These are phyloP conservation scores for Physcomitrellopsis africana DNA, from an alignment of 225 moss, liverwort and hornwort species.

Conservation along the genomic window DNA sequence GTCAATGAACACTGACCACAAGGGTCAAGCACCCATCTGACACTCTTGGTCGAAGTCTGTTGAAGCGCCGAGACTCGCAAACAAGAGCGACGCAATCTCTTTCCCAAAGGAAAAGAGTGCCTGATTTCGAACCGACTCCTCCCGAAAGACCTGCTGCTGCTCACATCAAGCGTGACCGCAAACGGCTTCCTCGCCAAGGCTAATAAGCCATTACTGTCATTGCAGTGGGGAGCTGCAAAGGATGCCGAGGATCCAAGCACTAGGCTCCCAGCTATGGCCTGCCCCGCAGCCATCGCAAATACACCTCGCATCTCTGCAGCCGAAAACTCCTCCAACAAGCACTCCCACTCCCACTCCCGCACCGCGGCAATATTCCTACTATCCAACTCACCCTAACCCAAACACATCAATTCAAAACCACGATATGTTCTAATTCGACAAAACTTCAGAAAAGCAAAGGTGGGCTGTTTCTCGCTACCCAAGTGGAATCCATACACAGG, in stretches of 20 bases:
- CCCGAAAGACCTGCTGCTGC: slow-evolving; percentile 13
- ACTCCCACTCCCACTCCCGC: neutral
- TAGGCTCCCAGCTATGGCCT: slow-evolving; percentile 36
- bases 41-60: slow-evolving; percentile 47
- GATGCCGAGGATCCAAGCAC: slow-evolving; percentile 39
- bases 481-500: slow-evolving; percentile 35
- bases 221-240: slow-evolving; percentile 21
- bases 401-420: neutral
- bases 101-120: slow-evolving; percentile 36
- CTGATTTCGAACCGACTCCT: slow-evolving; percentile 23
- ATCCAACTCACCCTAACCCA: neutral
- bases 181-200: slow-evolving; percentile 37
- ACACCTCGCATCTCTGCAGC: slow-evolving; percentile 49
- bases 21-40: slow-evolving; percentile 78
- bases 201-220: slow-evolving; percentile 19
- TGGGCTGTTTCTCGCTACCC: neutral
- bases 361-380: slow-evolving; percentile 1
- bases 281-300: slow-evolving; percentile 39
- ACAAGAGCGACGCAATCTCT: slow-evolving; percentile 33
- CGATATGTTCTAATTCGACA: neutral
- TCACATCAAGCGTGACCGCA: slow-evolving; percentile 25
- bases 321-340: neutral
- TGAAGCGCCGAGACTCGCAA: slow-evolving; percentile 52
- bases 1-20: slow-evolving; percentile 46
- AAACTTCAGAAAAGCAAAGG: neutral